These are phyloP conservation scores for Lophiostoma macrostomum DNA, from an alignment of 495 filamentous ascomycete species.

Conservation along the genomic window DNA sequence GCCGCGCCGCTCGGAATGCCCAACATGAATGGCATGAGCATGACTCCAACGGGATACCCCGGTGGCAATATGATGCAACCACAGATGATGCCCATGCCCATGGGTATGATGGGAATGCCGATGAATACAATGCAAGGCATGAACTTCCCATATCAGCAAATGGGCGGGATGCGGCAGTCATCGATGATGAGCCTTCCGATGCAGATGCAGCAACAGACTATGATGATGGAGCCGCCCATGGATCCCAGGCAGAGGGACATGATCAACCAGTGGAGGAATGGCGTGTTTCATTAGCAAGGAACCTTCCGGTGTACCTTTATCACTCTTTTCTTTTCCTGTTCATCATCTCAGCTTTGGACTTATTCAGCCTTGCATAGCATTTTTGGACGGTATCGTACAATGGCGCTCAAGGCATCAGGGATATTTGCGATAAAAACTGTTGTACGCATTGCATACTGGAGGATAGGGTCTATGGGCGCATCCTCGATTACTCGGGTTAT, in stretches of 20 bases:
- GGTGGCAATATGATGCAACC: conserved; percentile 21
- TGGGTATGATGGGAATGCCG: conserved; percentile 32
- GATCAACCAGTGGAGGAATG: conserved; percentile 89
- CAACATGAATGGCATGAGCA: conserved; percentile 20
- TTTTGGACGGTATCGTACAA: too few species aligned
- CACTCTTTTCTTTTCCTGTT: too few species aligned
- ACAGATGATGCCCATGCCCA: conserved; percentile 36
- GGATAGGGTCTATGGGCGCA: too few species aligned
- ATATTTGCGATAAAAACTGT: too few species aligned
- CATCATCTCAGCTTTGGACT: too few species aligned
- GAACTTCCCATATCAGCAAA: conserved; percentile 21
- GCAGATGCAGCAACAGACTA: conserved; percentile 38
- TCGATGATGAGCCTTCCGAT: conserved; percentile 18
- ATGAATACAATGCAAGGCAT: conserved; percentile 20
- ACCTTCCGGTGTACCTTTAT: too few species aligned
- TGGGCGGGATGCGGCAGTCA: conserved; percentile 34
- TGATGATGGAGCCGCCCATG: conserved; percentile 39
- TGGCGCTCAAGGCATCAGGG: too few species aligned
- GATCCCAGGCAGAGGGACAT: conserved; percentile 66
- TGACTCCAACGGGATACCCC: conserved; percentile 13
- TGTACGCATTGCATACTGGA: too few species aligned
- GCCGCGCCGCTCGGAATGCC: conserved; percentile 8
- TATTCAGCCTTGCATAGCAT: too few species aligned
- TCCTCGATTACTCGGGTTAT: too few species aligned
- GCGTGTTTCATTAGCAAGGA: conserved; percentile 64